Conservation (phyloP, 768 basidiomycete species). For the Mycena alexandri region DNA sequence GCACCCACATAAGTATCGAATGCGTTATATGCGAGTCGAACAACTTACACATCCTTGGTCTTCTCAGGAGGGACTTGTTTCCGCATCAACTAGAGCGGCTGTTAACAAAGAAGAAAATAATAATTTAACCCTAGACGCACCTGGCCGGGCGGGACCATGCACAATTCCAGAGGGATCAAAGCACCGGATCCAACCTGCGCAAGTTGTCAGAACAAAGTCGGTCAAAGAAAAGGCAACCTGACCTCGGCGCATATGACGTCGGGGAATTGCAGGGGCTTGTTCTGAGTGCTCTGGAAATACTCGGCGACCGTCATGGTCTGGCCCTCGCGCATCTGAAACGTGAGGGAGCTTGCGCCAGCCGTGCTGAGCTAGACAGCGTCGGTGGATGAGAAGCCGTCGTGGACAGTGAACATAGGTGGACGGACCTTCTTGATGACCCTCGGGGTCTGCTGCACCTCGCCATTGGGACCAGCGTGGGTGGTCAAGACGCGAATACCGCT, state of each 20-base stretch:
- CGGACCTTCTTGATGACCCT: slow-evolving; percentile 59
- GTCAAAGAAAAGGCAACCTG: neutral
- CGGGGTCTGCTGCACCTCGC: slow-evolving; percentile 46
- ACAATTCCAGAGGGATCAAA: slow-evolving; percentile 62
- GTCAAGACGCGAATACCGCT: slow-evolving; percentile 54
- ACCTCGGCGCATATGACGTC: slow-evolving; percentile 79
- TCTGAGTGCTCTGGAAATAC: slow-evolving; percentile 69
- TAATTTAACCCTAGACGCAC: neutral
- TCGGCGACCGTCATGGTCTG: slow-evolving; percentile 58
- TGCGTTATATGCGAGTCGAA: no score
- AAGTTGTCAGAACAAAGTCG: neutral
- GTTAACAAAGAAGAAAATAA: neutral
- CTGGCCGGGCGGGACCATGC: slow-evolving; percentile 73
- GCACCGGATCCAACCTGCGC: slow-evolving; percentile 74
- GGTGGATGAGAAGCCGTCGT: no score
- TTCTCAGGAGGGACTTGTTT: slow-evolving; percentile 80
- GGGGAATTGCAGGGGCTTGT: slow-evolving; percentile 68
- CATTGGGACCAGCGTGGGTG: slow-evolving; percentile 26
- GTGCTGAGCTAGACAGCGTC: slow-evolving; percentile 45
- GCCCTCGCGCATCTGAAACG: slow-evolving; percentile 63
- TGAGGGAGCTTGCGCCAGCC: slow-evolving; percentile 54
- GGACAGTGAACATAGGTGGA: no score
- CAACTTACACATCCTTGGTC: slow-evolving; percentile 61
- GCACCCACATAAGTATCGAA: no score
- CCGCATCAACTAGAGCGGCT: slow-evolving; percentile 61